A percentile compares a stretch with the other conserved stretches of the same genome.
Evolutionary conservation across 371 early-diverging fungal species (phyloP).

Genomic region (Rhizopus arrhizus): DNA sequence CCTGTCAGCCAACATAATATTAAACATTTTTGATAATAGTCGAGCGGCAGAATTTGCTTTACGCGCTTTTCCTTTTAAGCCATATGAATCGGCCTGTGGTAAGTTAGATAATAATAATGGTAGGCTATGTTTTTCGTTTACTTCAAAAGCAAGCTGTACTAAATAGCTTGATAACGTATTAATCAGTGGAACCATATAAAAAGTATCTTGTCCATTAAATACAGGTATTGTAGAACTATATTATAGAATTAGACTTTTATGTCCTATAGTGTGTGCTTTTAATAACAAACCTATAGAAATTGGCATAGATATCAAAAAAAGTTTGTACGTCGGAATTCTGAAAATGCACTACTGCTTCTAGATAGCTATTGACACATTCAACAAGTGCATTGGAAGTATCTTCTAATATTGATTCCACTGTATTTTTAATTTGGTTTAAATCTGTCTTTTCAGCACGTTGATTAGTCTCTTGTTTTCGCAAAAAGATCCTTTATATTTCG

Average conservation of each 20-base stretch:
- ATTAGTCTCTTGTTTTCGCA: background rate
- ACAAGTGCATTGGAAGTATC: slow-evolving; percentile 25
- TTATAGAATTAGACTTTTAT: background rate
- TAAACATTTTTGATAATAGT: slow-evolving; percentile 31
- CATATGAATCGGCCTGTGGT: slow-evolving; percentile 23
- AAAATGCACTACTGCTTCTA: slow-evolving; percentile 14
- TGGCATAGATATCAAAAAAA: slow-evolving; percentile 28
- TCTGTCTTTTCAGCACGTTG: slow-evolving; percentile 7
- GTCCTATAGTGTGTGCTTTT: background rate
- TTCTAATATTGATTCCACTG: slow-evolving; percentile 13
- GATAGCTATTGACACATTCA: slow-evolving; percentile 20
- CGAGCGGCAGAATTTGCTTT: slow-evolving; percentile 32
- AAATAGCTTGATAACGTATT: slow-evolving; percentile 20
- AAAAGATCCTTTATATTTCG: background rate
- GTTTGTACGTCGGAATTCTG: background rate
- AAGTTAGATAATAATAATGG: background rate
- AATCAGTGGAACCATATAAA: slow-evolving; percentile 23
- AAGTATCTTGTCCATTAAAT: slow-evolving; percentile 26
- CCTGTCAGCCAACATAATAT: slow-evolving; percentile 32
- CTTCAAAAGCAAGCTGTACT: slow-evolving; percentile 25
- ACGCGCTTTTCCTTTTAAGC: slow-evolving; percentile 23
- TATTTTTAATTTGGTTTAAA: slow-evolving; percentile 10
- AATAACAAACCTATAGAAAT: slow-evolving; percentile 27
- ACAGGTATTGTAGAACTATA: slow-evolving; percentile 24
- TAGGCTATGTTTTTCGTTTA: slow-evolving; percentile 6